These are phyloP conservation scores for Mortierella antarctica DNA, from an alignment of 192 early-diverging fungal species.

Conservation along the genomic window DNA sequence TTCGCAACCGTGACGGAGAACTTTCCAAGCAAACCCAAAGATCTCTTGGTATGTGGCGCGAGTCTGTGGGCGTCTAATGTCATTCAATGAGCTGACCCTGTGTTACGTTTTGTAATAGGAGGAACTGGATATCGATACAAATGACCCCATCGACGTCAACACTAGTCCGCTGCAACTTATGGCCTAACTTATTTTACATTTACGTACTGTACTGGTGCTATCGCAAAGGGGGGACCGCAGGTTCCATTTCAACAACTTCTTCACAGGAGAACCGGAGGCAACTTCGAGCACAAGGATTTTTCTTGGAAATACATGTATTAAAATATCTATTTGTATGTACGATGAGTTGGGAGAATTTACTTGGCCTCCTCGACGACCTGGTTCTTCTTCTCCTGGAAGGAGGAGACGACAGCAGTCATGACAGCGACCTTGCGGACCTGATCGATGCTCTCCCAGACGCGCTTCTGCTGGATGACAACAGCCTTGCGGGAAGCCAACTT, in stretches of 20 bases:
- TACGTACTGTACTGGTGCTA: too few relatives aligned
- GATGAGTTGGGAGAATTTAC: background rate
- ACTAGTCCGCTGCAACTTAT: conserved; percentile 21
- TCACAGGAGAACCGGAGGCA: too few relatives aligned
- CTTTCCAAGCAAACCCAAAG: conserved; percentile 52
- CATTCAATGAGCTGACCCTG: background rate
- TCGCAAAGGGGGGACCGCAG: too few relatives aligned
- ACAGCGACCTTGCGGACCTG: conserved; percentile 38
- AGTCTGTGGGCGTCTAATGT: background rate
- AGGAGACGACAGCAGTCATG: conserved; percentile 42
- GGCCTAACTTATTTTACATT: too few relatives aligned
- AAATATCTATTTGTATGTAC: conserved; percentile 2
- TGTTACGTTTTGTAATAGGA: conserved; percentile 15
- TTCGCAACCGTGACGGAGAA: conserved; percentile 52
- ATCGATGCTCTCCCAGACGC: conserved; percentile 55
- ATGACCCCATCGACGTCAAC: conserved; percentile 37
- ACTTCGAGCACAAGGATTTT: too few relatives aligned
- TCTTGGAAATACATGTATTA: too few relatives aligned
- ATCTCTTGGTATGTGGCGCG: conserved; percentile 31
- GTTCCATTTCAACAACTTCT: too few relatives aligned
- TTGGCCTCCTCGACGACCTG: conserved; percentile 1
- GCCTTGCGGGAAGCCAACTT: conserved; percentile 65
- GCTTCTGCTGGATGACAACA: conserved; percentile 54
- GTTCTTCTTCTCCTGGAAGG: conserved; percentile 6
- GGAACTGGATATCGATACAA: conserved; percentile 33